A percentile compares a stretch with the other conserved stretches of the same genome.
Conservation (phyloP, 1,139 yeast species). For the Blastobotrys persicus region DNA sequence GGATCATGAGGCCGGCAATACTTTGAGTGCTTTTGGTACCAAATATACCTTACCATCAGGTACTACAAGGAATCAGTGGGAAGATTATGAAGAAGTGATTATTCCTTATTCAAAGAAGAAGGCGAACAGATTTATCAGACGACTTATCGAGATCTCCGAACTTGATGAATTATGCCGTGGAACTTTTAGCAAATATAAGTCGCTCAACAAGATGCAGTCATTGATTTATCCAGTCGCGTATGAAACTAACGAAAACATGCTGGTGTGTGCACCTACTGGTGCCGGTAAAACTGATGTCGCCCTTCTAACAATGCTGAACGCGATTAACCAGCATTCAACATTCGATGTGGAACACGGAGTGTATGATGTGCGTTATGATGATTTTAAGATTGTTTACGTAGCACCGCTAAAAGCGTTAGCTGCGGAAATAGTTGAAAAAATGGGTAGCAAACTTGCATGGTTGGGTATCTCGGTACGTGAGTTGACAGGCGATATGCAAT, state of each 20-base stretch:
- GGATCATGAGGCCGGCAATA: conserved; percentile 62
- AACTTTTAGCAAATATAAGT: conserved; percentile 74
- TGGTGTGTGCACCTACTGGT: conserved; percentile 99
- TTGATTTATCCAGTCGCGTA: conserved; percentile 91
- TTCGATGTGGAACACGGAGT: conserved; percentile 47
- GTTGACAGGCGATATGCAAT: conserved; percentile 95
- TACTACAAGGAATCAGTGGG: conserved; percentile 56
- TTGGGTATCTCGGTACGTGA: conserved; percentile 84
- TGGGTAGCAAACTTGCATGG: conserved; percentile 74
- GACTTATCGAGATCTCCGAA: conserved; percentile 56
- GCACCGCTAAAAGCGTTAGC: conserved; percentile 97
- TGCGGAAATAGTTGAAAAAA: conserved; percentile 94
- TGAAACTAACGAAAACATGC: conserved; percentile 89
- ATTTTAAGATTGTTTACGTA: conserved; percentile 87
- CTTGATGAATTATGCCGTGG: conserved; percentile 79
- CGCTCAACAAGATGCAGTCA: conserved; percentile 86
- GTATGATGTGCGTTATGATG: conserved; percentile 69
- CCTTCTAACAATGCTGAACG: conserved; percentile 71
- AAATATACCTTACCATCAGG: conserved; percentile 79
- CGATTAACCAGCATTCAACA: conserved; percentile 66
- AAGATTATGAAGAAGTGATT: conserved; percentile 75
- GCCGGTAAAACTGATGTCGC: conserved; percentile 99
- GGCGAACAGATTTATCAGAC: conserved; percentile 47
- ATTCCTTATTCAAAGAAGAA: conserved; percentile 70
- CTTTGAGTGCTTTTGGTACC: conserved; percentile 75